Conservation (phyloP, 805 yeast genomes). For the Wickerhamomyces bovis region DNA sequence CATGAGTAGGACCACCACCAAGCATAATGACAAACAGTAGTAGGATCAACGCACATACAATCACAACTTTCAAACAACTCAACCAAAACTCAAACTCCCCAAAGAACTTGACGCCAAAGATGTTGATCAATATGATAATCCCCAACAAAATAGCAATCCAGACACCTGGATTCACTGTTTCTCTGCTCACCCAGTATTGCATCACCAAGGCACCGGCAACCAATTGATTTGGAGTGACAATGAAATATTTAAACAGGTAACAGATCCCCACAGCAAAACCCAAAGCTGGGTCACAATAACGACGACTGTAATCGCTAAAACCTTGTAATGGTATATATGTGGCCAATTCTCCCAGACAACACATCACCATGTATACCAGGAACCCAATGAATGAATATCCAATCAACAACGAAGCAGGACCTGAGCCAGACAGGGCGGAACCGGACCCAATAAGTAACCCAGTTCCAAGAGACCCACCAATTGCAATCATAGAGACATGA, state of each 20-base stretch:
- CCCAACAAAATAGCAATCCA: conserved; percentile 40
- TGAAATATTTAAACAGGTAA: conserved; percentile 22
- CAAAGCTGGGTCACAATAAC: conserved; percentile 29
- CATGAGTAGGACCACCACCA: conserved; percentile 77
- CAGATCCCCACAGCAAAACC: conserved; percentile 26
- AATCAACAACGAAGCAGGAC: conserved; percentile 51
- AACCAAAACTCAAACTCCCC: conserved; percentile 54
- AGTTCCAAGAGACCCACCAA: conserved; percentile 70
- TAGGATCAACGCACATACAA: conserved; percentile 57
- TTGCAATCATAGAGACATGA: conserved; percentile 61
- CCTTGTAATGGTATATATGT: conserved; percentile 62
- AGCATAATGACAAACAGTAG: conserved; percentile 57
- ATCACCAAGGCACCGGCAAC: conserved; percentile 51
- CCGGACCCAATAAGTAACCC: conserved; percentile 67
- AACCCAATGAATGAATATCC: conserved; percentile 68
- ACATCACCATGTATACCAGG: conserved; percentile 62
- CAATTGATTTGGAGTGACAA: conserved; percentile 35
- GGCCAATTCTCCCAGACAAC: conserved; percentile 65
- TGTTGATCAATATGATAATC: conserved; percentile 40
- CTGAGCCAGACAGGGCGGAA: conserved; percentile 48
- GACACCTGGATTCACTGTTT: conserved; percentile 41
- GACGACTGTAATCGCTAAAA: conserved; percentile 54
- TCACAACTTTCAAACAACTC: conserved; percentile 44
- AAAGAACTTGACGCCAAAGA: conserved; percentile 47
- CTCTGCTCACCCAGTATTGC: conserved; percentile 42